Conservation (phyloP, 1,139 yeast species). For the Pichia sp. region DNA sequence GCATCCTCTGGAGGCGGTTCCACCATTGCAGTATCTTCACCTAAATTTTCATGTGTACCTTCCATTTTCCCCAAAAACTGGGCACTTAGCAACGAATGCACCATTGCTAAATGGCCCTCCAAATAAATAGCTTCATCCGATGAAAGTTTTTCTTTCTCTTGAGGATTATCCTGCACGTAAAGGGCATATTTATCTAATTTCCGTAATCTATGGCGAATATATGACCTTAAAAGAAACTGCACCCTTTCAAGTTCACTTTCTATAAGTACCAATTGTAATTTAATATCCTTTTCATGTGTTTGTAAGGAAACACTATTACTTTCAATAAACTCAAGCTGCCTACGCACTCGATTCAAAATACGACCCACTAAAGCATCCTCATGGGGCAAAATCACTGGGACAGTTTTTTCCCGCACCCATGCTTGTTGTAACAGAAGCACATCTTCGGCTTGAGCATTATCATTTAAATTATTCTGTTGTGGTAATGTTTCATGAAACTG, state of each 20-base stretch:
- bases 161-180: slow-evolving; percentile 37
- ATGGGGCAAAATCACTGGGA: slow-evolving; percentile 78
- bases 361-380: slow-evolving; percentile 53
- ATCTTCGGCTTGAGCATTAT: neutral
- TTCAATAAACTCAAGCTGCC: slow-evolving; percentile 70
- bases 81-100: slow-evolving; percentile 59
- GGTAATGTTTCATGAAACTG: neutral
- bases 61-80: slow-evolving; percentile 63
- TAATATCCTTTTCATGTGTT: slow-evolving; percentile 55
- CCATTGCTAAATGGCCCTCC: slow-evolving; percentile 57
- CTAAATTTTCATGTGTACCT: slow-evolving; percentile 57
- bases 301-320: slow-evolving; percentile 48
- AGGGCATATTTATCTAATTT: slow-evolving; percentile 68
- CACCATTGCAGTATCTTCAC: too few relatives aligned
- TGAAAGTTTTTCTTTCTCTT: slow-evolving; percentile 38
- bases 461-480: neutral
- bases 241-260: slow-evolving; percentile 90
- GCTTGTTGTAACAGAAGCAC: slow-evolving; percentile 43
- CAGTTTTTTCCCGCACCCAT: slow-evolving; percentile 80
- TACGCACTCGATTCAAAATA: slow-evolving; percentile 52
- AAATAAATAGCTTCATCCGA: slow-evolving; percentile 58
- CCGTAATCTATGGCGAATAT: slow-evolving; percentile 67
- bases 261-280: slow-evolving; percentile 71
- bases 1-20: too few relatives aligned
- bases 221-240: slow-evolving; percentile 71